Conservation (phyloP, 331 rosid genomes). For the Phaseolus coccineus region DNA sequence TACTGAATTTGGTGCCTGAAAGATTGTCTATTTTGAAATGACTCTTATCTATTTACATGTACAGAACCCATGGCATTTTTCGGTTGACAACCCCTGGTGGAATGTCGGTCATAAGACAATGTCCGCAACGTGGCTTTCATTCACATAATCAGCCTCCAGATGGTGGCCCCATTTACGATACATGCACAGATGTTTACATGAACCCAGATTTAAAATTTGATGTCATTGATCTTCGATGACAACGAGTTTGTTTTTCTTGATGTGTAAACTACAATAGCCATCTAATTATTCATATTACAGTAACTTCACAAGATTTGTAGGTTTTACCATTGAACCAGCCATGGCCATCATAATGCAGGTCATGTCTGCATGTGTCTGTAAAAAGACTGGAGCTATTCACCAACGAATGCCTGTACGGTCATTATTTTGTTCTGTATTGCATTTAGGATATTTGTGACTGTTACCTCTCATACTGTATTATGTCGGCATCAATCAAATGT, state of each 20-base stretch:
- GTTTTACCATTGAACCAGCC: constrained; percentile 36
- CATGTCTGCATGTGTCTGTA: constrained; percentile 42
- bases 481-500: not conserved
- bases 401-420: not conserved
- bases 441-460: not conserved
- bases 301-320: constrained; percentile 35
- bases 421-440: constrained; percentile 12
- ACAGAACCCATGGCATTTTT: constrained; percentile 93
- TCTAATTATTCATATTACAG: constrained; percentile 54
- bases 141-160: constrained; percentile 83
- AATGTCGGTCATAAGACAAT: constrained; percentile 86
- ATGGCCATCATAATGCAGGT: constrained; percentile 20
- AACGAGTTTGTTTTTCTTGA: constrained; percentile 7
- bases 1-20: constrained; percentile 6
- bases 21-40: constrained; percentile 20
- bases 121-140: constrained; percentile 97
- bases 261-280: constrained; percentile 25
- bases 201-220: constrained; percentile 85
- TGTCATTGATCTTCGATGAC: constrained; percentile 91
- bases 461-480: not conserved
- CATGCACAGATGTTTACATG: constrained; percentile 95
- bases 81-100: constrained; percentile 95
- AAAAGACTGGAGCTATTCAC: constrained; percentile 39
- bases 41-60: constrained; percentile 41
- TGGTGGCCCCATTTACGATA: constrained; percentile 84